Base-by-base conservation (phyloP, 495 filamentous ascomycete species). In the Usnea hakonensis region DNA sequence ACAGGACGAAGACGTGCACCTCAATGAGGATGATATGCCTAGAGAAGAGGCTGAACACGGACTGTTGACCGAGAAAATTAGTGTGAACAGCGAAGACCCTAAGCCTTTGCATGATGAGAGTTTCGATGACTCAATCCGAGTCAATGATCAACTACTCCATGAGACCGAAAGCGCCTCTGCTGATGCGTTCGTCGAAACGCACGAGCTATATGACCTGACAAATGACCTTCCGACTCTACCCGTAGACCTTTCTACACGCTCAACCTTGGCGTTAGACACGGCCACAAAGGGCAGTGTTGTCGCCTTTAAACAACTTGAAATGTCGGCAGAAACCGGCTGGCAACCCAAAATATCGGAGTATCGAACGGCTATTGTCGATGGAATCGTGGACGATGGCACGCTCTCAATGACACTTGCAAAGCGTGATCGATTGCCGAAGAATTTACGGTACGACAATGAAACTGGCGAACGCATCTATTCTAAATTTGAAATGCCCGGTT, bases 291-390 rank as follows among this genome's bases (percentile, higher is more conserved):
- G 87, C 14, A 84, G 87, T 70, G 77, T 92, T 40, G 84, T 98
- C 64, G 85, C 87, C 3, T 98, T 89, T 81, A 90, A 87, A 66
- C 81, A 90, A 60, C 78, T 90, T 58, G 79, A 85, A 33, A 81
- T 91, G 69, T 90, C 88, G 36, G 85, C 83, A 60, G 83, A 78
- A 16, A 90, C 87, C 11, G 87, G 83, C 32, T 95, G 90, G 87
- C 81, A 89, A 59, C 93, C 93, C 1, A 80, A 79, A 59, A 76
- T 95, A 44, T 84, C 83, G 3, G 80, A 78, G 3, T 86, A 85
- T 67, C 77, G 84, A 17, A 88, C 88, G 0, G 90, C 87, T 5
- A 74, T 85, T 32, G 75, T 95, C 19, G 71, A 81, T 19, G 82
- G 82, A 5, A 74, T 78, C 16, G 63, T 71, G 37, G 78, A 77